Percentiles rank a stretch among this genome's conserved stretches.
phyloP scores from a whole-genome alignment of 495 filamentous ascomycete genomes.

The Halenospora varia region DNA sequence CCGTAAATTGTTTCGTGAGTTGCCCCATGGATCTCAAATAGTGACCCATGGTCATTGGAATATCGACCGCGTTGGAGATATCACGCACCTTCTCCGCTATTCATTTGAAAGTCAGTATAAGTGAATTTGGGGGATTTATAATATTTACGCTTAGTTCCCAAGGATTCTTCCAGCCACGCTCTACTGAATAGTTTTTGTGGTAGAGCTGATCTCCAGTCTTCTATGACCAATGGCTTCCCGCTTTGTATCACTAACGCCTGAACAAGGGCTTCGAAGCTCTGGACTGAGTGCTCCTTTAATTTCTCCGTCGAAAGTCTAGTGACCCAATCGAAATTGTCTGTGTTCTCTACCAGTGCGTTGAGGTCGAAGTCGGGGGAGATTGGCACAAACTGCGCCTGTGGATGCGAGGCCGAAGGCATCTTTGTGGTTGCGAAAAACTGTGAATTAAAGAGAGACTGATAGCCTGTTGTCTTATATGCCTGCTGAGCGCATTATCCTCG shows the following conservation, averaged over 20 bases:
- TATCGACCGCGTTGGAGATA: conserved; percentile 60
- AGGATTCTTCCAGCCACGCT: conserved; percentile 70
- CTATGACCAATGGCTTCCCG: conserved; percentile 82
- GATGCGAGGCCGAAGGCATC: conserved; percentile 68
- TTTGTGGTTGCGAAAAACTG: background rate
- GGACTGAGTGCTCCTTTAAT: conserved; percentile 64
- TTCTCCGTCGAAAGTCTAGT: conserved; percentile 68
- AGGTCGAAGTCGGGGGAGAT: conserved; percentile 82
- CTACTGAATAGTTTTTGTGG: conserved; percentile 67
- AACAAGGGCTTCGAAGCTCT: conserved; percentile 77
- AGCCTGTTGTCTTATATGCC: background rate
- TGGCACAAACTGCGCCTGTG: conserved; percentile 72
- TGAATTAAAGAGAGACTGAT: background rate
- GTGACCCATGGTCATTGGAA: conserved; percentile 78
- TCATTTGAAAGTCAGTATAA: background rate
- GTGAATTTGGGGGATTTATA: background rate
- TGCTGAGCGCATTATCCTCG: conserved; percentile 1
- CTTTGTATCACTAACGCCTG: conserved; percentile 73
- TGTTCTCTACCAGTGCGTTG: conserved; percentile 63
- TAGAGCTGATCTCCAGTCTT: conserved; percentile 72
- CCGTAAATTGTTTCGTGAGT: conserved; percentile 70
- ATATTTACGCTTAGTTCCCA: conserved; percentile 67
- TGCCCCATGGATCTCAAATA: conserved; percentile 80
- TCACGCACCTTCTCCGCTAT: conserved; percentile 67
- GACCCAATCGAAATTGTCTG: conserved; percentile 80